A percentile compares a stretch with the other conserved stretches of the same genome.
Evolutionary conservation across 805 yeast species (phyloP).

Genomic region (Candida hungchunana): DNA sequence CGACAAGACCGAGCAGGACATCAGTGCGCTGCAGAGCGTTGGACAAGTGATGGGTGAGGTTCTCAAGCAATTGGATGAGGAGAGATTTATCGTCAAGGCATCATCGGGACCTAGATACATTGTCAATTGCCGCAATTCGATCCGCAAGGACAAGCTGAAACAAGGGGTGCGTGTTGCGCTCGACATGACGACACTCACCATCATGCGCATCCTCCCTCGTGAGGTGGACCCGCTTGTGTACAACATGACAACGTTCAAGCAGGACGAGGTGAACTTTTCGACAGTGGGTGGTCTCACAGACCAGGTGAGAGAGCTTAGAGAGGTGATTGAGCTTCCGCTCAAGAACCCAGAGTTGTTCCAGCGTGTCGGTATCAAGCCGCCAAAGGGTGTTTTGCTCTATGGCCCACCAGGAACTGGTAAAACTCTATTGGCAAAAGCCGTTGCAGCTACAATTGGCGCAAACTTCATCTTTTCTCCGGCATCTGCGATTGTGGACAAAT

Average conservation of each 20-base stretch:
- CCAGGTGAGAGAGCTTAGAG: slow-evolving; percentile 93
- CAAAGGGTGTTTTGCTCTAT: slow-evolving; percentile 92
- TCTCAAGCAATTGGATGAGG: slow-evolving; percentile 90
- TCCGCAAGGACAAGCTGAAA: slow-evolving; percentile 74
- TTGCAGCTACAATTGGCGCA: slow-evolving; percentile 97
- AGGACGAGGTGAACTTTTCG: slow-evolving; percentile 93
- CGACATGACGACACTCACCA: slow-evolving; percentile 96
- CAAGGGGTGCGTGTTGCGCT: slow-evolving; percentile 96
- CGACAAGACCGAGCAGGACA: slow-evolving; percentile 94
- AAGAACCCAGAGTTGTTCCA: slow-evolving; percentile 95
- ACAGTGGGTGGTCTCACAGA: slow-evolving; percentile 96
- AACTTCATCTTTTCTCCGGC: slow-evolving; percentile 98
- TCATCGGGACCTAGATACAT: slow-evolving; percentile 96
- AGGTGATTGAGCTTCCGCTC: slow-evolving; percentile 94
- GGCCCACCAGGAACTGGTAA: slow-evolving; percentile 99
- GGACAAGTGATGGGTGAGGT: slow-evolving; percentile 98
- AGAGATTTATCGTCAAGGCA: slow-evolving; percentile 92
- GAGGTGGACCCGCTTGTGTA: slow-evolving; percentile 98
- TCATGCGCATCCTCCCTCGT: slow-evolving; percentile 94
- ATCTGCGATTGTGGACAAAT: slow-evolving; percentile 95
- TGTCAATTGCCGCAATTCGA: slow-evolving; percentile 94
- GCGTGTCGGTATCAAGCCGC: slow-evolving; percentile 97
- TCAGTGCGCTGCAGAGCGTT: slow-evolving; percentile 93
- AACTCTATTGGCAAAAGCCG: slow-evolving; percentile 93
- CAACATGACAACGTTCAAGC: slow-evolving; percentile 96